These are phyloP conservation scores for Paramecium tetraurelia DNA, from an alignment of 73 alveolate genomes.

Conservation along the genomic window DNA sequence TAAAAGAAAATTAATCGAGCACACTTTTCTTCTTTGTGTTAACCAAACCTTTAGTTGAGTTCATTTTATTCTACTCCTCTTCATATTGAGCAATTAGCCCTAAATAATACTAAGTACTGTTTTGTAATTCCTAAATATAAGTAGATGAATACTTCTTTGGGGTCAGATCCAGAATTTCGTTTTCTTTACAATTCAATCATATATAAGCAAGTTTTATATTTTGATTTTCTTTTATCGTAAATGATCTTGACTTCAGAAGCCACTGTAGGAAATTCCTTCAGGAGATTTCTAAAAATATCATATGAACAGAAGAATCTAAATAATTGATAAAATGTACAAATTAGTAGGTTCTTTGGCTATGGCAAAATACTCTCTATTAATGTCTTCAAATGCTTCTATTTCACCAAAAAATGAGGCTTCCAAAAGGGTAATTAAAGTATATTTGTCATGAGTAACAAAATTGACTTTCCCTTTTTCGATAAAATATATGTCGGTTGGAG, in stretches of 20 bases:
- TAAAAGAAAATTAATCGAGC: not conserved
- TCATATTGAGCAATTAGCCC: constrained; percentile 30
- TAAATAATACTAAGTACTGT: constrained; percentile 6
- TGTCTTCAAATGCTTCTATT: constrained; percentile 59
- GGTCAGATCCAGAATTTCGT: not conserved
- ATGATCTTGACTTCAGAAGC: constrained; percentile 49
- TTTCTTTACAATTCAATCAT: constrained; percentile 44
- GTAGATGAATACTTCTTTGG: not conserved
- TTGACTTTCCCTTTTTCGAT: constrained; percentile 70
- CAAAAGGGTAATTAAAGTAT: constrained; percentile 46
- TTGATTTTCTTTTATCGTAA: constrained; percentile 14
- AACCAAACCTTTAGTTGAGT: not conserved
- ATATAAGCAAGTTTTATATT: not conserved
- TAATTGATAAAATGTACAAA: not conserved
- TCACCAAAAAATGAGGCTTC: constrained; percentile 71
- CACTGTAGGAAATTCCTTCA: constrained; percentile 61
- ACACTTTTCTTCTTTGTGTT: not conserved
- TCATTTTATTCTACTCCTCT: constrained; percentile 4
- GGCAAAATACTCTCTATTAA: constrained; percentile 53
- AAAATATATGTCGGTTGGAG: constrained; percentile 70
- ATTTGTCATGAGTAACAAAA: constrained; percentile 66
- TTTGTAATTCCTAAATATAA: not conserved
- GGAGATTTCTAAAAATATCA: constrained; percentile 46
- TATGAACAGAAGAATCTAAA: constrained; percentile 40
- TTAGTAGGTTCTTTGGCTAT: constrained; percentile 39